Base-by-base conservation (phyloP, 768 basidiomycete species). In the Amanita thiersii region DNA sequence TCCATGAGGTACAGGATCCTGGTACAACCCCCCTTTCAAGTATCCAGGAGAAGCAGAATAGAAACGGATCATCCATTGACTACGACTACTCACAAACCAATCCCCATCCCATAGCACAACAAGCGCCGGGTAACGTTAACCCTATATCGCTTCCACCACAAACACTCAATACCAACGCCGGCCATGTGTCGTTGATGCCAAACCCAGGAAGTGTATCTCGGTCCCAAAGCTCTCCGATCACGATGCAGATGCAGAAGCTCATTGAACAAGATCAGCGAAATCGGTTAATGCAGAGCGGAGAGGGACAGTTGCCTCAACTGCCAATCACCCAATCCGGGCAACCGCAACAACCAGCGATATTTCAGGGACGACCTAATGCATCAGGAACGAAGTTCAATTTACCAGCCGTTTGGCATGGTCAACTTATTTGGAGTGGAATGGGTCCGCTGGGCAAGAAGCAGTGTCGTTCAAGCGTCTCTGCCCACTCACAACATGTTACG, bases 201-300 rank as follows among this genome's bases (percentile, higher is more conserved):
- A 9, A 30, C 32, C 14, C 24, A 11, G 23, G 17, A 17, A 12
- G 32, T 17, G 40, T 28, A 28, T n/a, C n/a, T 7, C 7, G 31
- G 19, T 14, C 15, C 7, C 6, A 19, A 4, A 19, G 25, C n/a
- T 3, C 19, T 14, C 19, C 39, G 9, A 29, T 65, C 9, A 60
- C 52, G 3, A 50, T 60, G 20, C 77, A 74, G 47, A 67, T 73
- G 63, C 68, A 70, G 43, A 75, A 72, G 48, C 45, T 69, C 48
- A 50, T 63, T 3, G 75, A 78, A 37, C 70, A 70, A 52, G 66
- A 64, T 42, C 61, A 61, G 19, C 52, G 58, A 11, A 51, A 49
- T 4, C 50, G 47, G 35, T 35, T 33, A 25, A 14, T 28, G 44
- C 44, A 32, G n/a, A 32, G 26, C 18, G 19, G n/a, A 5, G 17